Evolutionary conservation across 768 basidiomycete genomes (phyloP), one percentile per base, ranked within the genome.

Genomic region (Mycena haematopus): DNA sequence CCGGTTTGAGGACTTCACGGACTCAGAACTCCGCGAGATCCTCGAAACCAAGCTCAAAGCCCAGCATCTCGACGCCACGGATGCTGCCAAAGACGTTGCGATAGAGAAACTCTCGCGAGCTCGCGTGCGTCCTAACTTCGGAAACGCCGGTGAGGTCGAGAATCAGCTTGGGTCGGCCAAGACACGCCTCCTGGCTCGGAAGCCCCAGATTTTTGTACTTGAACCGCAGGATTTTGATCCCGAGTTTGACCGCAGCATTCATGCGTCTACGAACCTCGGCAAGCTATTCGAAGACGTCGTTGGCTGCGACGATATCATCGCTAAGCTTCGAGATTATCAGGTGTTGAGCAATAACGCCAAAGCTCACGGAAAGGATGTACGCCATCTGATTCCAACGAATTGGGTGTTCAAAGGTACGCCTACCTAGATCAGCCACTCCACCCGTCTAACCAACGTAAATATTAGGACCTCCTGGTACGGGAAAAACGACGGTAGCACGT

Each of bases 191-290:
- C 77, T 84, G 60, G 71, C 72, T 10, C 80, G 85, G 57, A 17
- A 73, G n/a, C 63, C 69, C 21, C 46, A 73, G n/a, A 79, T 79
- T 44, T 73, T 79, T 24, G 75, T 86, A 54, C 84, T 90, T 52
- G 81, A 86, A 56, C 83, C 79, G 10, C 76, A 81, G 56, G 89
- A 91, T 70, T 86, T 90, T 52, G 89, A 90, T 65, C 83, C 84
- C 2, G 80, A 87, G n/a, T 85, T 77, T 59, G 74, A 87, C 59
- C 82, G 90, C 5, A 72, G 67, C 11, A 74, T 68, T 15, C 76
- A 80, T 56, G 84, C 89, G 1, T 74, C 78, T 0, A 68, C 69
- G 0, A 88, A 89, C 62, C 78, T 90, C 2, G 68, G 63, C 9
- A 81, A 84, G 59, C 70, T 90, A 24, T 90, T 90, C 67, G 79